These are phyloP conservation scores for Pseudofabraea citricarpa DNA, from an alignment of 2,329 filamentous ascomycete genomes.

Conservation along the genomic window DNA sequence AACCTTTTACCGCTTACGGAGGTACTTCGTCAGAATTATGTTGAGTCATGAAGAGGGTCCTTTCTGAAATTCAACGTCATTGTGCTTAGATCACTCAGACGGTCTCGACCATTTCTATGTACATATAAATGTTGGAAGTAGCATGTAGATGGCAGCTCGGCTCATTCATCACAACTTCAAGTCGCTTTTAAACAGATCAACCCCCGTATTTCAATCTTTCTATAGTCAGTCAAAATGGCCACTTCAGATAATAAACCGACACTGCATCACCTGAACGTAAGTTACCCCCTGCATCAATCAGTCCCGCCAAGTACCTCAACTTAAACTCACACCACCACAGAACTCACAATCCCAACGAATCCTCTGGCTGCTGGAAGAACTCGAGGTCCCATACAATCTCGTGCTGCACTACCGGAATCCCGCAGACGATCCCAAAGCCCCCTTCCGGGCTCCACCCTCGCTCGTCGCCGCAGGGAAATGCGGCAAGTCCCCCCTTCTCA, in stretches of 20 bases:
- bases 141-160: no score
- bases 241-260: not conserved
- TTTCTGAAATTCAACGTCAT: no score
- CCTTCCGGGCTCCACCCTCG: constrained; percentile 29
- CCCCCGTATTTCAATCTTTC: no score
- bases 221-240: not conserved
- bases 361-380: constrained; percentile 61
- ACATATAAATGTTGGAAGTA: no score
- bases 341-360: constrained; percentile 54
- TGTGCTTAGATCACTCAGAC: no score
- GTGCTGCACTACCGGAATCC: constrained; percentile 36
- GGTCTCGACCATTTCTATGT: no score
- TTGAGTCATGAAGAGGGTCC: no score
- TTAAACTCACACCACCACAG: not conserved
- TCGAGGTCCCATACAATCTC: constrained; percentile 48
- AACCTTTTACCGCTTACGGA: no score
- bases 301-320: not conserved
- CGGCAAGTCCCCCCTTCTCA: constrained; percentile 52
- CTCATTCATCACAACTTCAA: no score
- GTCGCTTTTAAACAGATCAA: no score
- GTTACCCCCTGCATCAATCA: not conserved
- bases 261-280: not conserved
- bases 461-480: constrained; percentile 41
- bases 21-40: no score
- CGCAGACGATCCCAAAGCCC: constrained; percentile 15